phyloP scores from a whole-genome alignment of 257 asterid genomes.

The Solanum virginianum region DNA sequence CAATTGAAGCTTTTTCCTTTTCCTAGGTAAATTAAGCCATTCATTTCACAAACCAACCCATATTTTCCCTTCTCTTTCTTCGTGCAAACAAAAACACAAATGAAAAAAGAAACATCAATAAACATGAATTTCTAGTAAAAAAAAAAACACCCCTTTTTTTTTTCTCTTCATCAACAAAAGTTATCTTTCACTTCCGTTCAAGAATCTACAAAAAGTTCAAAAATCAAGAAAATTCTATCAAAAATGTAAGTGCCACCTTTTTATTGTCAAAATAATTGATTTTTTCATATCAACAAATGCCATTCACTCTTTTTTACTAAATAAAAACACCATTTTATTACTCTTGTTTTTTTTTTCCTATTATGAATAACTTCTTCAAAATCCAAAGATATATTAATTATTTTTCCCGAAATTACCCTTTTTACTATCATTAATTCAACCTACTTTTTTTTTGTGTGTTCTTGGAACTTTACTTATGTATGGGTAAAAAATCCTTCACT shows the following conservation, averaged over 20 bases:
- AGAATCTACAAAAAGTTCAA: not conserved
- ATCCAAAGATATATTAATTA: not conserved
- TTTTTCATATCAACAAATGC: conserved; percentile 4
- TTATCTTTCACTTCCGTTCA: not conserved
- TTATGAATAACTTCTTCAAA: too few species aligned
- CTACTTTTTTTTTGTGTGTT: not conserved
- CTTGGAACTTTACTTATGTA: not conserved
- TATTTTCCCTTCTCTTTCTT: not conserved
- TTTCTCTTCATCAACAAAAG: not conserved
- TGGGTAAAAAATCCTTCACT: not conserved
- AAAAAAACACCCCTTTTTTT: not conserved
- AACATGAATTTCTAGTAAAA: not conserved
- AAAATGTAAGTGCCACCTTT: conserved; percentile 16
- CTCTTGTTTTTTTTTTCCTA: too few species aligned
- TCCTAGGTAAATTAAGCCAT: conserved; percentile 15
- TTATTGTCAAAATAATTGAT: not conserved
- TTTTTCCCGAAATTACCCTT: too few species aligned
- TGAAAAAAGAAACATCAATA: conserved; percentile 2
- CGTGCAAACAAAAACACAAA: not conserved
- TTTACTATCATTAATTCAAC: not conserved
- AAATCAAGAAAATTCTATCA: not conserved
- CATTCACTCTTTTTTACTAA: conserved; percentile 10
- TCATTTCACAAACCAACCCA: conserved; percentile 4
- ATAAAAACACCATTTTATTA: not conserved
- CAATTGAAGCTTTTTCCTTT: conserved; percentile 9